These are phyloP conservation scores for Rhododendron vialii DNA, from an alignment of 148 eudicot species.

Conservation along the genomic window DNA sequence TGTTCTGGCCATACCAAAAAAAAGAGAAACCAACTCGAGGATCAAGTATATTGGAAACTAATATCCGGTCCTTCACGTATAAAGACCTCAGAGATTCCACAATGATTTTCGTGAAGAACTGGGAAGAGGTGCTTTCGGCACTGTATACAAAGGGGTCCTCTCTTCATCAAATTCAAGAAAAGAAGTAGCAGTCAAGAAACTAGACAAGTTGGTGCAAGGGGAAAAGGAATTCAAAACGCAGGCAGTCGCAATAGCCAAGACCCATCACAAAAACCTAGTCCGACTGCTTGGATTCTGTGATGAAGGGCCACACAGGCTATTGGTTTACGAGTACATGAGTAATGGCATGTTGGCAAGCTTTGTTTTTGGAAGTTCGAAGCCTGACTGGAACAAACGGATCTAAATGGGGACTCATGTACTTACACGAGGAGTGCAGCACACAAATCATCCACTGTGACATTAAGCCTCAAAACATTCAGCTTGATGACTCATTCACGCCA, in stretches of 20 bases:
- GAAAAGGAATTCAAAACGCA: constrained; percentile 23
- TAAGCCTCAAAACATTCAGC: too few species aligned
- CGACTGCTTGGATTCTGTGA: constrained; percentile 21
- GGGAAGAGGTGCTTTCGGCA: constrained; percentile 26
- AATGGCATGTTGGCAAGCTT: constrained; percentile 22
- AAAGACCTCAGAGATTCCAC: constrained; percentile 23
- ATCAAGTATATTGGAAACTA: neutral
- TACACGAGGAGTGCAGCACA: constrained; percentile 24
- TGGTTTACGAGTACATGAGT: constrained; percentile 2
- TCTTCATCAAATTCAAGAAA: too few species aligned
- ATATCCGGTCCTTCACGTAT: constrained; percentile 18
- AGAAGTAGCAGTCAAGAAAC: constrained; percentile 8
- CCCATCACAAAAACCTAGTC: constrained; percentile 31
- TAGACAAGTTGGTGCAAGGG: constrained; percentile 13
- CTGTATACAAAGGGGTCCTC: neutral
- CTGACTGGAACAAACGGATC: constrained; percentile 17
- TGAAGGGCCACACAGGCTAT: constrained; percentile 21
- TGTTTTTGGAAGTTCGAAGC: constrained; percentile 9
- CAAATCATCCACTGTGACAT: constrained; percentile 30
- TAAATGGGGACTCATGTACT: constrained; percentile 26
- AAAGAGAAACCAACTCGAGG: neutral
- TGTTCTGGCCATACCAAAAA: constrained; percentile 9
- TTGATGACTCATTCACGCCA: too few species aligned
- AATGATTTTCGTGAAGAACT: constrained; percentile 17
- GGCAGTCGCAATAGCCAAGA: constrained; percentile 14